Evolutionary conservation across 2,329 filamentous ascomycete species (phyloP), one percentile per base, ranked within the genome.

Genomic region (Fusarium sp.): DNA sequence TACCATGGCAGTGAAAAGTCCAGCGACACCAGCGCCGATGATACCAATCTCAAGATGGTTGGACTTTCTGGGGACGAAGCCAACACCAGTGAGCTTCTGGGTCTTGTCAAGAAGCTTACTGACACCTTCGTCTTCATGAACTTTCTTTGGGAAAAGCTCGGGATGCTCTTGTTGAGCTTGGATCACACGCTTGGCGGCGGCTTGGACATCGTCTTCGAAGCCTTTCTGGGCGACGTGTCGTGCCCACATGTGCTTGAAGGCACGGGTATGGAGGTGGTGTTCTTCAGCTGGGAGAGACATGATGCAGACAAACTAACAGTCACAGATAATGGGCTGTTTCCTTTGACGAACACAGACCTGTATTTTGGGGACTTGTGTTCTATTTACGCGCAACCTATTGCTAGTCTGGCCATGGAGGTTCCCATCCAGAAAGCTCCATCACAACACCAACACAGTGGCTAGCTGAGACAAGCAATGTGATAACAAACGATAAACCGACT

Each of bases 241-340:
- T 38, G 68, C 68, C 69, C 69, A 72, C 54, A 68, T 59, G 45
- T 72, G 33, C 63, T 72, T 72, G 48, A 44, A 72, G 24, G 69
- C 51, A 20, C 38, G n/a, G n/a, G 59, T 60, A 22, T 45, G 36
- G 12, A 47, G 17, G 42, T 49, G 36, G 4, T 58, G 22, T 13
- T 69, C 65, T 6, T 44, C 35, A 2, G 36, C 45, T 61, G 15
- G 22, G 6, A 28, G 39, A 39, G 63, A 44, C 39, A 63, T 51
- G 7, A 7, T 45, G 24, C 42, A 55, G 4, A 18, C 5, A 24
- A 24, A 17, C 9, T n/a, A 11, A 7, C 22, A 24, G 22, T 42
- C 41, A 15, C 9, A 42, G 0, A 42, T 22, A 41, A 7, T 17
- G 22, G 14, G 9, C 6, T n/a, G 3, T 17, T 42, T 38, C n/a